phyloP scores from a whole-genome alignment of 1,139 yeast genomes.

The Saccharomyces hybrid region DNA sequence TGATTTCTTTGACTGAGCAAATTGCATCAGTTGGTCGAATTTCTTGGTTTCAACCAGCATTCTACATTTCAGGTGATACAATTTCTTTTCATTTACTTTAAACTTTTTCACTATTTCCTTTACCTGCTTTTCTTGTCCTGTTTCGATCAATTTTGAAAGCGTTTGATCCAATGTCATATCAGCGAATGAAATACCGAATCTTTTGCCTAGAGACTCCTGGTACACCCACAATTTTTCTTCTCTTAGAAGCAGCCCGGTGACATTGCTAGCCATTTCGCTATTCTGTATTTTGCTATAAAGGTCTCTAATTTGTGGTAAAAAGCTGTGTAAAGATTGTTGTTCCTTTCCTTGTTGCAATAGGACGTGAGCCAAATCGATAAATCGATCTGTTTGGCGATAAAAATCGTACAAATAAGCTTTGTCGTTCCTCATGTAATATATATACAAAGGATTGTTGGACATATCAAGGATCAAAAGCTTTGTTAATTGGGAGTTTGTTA shows the following conservation, averaged over 20 bases:
- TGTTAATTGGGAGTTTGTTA: slow-evolving; percentile 49
- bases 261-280: slow-evolving; percentile 24
- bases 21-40: slow-evolving; percentile 53
- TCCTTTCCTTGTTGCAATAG: slow-evolving; percentile 29
- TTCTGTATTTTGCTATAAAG: slow-evolving; percentile 22
- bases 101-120: slow-evolving; percentile 51
- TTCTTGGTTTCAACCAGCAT: slow-evolving; percentile 46
- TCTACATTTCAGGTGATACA: slow-evolving; percentile 55
- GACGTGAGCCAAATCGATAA: slow-evolving; percentile 40
- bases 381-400: slow-evolving; percentile 53
- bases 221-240: slow-evolving; percentile 46
- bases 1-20: slow-evolving; percentile 45
- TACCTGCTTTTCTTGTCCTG: slow-evolving; percentile 57
- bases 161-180: slow-evolving; percentile 51
- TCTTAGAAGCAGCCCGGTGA: slow-evolving; percentile 36
- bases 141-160: slow-evolving; percentile 43
- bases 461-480: slow-evolving; percentile 40
- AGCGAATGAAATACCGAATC: slow-evolving; percentile 50
- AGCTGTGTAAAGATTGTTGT: slow-evolving; percentile 14
- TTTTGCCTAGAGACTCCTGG: slow-evolving; percentile 48
- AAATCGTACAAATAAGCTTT: slow-evolving; percentile 42
- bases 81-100: slow-evolving; percentile 55
- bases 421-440: slow-evolving; percentile 34
- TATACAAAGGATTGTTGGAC: slow-evolving; percentile 41
- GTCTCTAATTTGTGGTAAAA: slow-evolving; percentile 28